Conservation (phyloP, 441 rosid species). For the Gossypium davidsonii region DNA sequence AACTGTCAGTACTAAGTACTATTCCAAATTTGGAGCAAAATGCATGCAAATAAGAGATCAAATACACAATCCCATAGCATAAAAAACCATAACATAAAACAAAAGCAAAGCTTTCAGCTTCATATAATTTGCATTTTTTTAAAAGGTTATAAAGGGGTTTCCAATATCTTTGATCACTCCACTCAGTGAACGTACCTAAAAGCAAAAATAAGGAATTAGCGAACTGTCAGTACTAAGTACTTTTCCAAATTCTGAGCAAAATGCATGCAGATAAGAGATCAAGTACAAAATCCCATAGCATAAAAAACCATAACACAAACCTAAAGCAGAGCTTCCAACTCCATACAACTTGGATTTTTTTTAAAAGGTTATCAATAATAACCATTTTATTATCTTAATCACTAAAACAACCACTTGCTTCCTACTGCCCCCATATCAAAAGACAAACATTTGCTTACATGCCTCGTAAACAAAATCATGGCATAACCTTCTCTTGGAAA, state of each 20-base stretch:
- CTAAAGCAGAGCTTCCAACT: conserved; percentile 1
- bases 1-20: conserved; percentile 20
- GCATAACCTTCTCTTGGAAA: neutral
- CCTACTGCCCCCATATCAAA: neutral
- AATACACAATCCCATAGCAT: neutral
- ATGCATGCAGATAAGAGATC: neutral
- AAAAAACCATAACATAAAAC: neutral
- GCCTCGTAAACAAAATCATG: neutral
- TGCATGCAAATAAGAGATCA: neutral
- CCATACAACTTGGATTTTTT: neutral
- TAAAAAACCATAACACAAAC: neutral
- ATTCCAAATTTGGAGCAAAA: neutral
- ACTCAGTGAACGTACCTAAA: conserved; percentile 39
- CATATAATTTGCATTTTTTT: neutral
- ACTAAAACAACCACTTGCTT: neutral
- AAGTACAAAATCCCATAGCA: neutral
- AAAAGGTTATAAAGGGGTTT: conserved; percentile 26
- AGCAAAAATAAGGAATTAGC: neutral
- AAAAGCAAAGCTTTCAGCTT: neutral
- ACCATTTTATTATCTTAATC: neutral
- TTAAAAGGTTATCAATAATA: neutral
- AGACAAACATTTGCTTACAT: neutral
- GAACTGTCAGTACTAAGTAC: conserved; percentile 18
- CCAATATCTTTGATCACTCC: conserved; percentile 58
- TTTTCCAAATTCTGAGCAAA: neutral